Conservation (phyloP, 208 protist genomes). For the Acanthamoeba lenticulata region DNA sequence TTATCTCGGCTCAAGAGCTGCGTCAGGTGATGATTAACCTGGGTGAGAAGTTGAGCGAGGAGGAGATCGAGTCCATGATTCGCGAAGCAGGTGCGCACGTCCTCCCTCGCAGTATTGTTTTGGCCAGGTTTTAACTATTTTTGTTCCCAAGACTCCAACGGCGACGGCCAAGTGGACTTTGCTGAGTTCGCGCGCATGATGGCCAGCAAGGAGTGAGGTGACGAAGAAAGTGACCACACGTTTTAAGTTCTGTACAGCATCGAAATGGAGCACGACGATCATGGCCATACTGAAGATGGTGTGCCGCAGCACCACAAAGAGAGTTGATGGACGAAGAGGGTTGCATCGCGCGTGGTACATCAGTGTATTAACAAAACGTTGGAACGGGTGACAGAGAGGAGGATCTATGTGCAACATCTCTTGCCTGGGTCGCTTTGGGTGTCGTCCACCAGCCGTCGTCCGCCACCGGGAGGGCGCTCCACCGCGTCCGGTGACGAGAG, state of each 20-base stretch:
- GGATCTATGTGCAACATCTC: constrained; percentile 53
- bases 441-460: neutral
- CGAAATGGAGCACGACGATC: neutral
- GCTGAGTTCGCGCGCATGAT: constrained; percentile 90
- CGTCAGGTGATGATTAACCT: constrained; percentile 90
- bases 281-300: too few species aligned
- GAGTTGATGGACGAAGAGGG: too few species aligned
- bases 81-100: constrained; percentile 79
- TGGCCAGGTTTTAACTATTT: too few species aligned
- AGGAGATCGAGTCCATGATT: constrained; percentile 91
- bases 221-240: neutral
- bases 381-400: too few species aligned
- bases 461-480: neutral
- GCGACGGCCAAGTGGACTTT: constrained; percentile 90
- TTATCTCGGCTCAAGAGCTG: constrained; percentile 88
- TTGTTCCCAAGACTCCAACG: constrained; percentile 80
- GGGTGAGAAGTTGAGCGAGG: constrained; percentile 90
- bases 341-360: too few species aligned
- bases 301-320: too few species aligned
- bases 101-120: neutral
- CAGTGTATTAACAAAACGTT: neutral
- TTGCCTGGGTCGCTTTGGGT: neutral
- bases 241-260: neutral
- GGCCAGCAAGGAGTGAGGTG: constrained; percentile 22
- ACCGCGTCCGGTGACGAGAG: neutral